Evolutionary conservation across 306 rosid genomes (phyloP), one percentile per base, ranked within the genome.

Genomic region (Purshia tridentata): DNA sequence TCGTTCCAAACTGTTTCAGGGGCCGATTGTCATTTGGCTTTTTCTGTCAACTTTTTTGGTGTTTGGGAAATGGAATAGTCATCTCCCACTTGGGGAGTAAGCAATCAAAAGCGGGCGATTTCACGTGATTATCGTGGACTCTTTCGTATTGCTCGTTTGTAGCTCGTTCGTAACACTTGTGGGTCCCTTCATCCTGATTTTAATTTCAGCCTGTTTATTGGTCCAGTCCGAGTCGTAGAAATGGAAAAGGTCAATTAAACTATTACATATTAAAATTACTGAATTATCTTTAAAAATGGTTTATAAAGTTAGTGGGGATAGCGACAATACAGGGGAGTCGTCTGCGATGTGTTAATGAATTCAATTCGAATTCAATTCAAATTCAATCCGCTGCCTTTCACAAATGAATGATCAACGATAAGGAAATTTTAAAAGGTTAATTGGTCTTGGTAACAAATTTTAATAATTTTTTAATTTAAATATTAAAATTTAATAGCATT

Each of bases 11-110:
- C 12, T 16, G 23, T 65, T n/a, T 20, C 56, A 49, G 78, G 66
- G 46, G 60, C 91, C 8, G 60, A 78, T 58, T 85, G 76, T 29
- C 89, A 89, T 74, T 88, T 51, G 64, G 78, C 41, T 67, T 83
- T 81, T 77, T 75, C 69, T 40, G 47, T 68, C 23, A 50, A 67
- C 13, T 6, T 16, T 62, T 52, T 50, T 61, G 13, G 35, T 4
- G 52, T 14, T 54, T 55, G 46, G 75, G 4, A 19, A 69, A 74
- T 57, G 72, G 59, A 56, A 75, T 47, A 69, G 80, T 69, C 76
- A 16, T 40, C 4, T 58, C 67, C 62, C 53, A 6, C 51, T 14
- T 0, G 8, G 15, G 56, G 19, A 65, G 50, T 0, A 62, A 65
- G 7, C n/a, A 22, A 72, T 79, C 58, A 1, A 6, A 75, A 82